A percentile compares a stretch with the other conserved stretches of the same genome.
These are phyloP conservation scores for Pyrus betulifolia DNA, from an alignment of 306 rosid species.

Conservation along the genomic window DNA sequence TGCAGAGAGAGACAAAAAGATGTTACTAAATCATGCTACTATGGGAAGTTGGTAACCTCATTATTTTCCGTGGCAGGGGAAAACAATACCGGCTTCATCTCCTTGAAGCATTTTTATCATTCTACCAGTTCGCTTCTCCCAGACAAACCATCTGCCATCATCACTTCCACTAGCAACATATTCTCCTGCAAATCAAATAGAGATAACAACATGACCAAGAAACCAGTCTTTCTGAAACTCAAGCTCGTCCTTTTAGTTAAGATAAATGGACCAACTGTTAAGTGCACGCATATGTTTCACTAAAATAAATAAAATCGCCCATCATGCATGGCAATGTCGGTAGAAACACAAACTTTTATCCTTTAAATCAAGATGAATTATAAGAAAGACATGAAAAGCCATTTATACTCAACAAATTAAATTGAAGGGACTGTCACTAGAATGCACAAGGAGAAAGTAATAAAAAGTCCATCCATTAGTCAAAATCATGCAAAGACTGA, in stretches of 20 bases:
- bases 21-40: not conserved
- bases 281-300: not conserved
- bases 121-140: conserved; percentile 94
- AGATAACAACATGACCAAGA: not conserved
- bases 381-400: not conserved
- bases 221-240: conserved; percentile 4
- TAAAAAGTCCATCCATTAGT: not conserved
- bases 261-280: not conserved
- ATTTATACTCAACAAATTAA: not conserved
- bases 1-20: conserved; percentile 28
- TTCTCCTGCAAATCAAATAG: conserved; percentile 58
- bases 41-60: not conserved
- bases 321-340: not conserved
- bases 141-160: conserved; percentile 97
- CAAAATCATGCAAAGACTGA: not conserved
- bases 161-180: conserved; percentile 96
- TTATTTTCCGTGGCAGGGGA: not conserved
- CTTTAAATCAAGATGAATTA: not conserved
- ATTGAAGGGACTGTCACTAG: not conserved
- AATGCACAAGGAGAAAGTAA: not conserved
- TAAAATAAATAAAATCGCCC: not conserved
- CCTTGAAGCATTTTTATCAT: conserved; percentile 79
- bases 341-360: not conserved
- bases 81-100: conserved; percentile 69
- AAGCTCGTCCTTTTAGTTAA: not conserved